Conservation (phyloP, 495 filamentous ascomycete species). For the Trichoderma gamsii region DNA sequence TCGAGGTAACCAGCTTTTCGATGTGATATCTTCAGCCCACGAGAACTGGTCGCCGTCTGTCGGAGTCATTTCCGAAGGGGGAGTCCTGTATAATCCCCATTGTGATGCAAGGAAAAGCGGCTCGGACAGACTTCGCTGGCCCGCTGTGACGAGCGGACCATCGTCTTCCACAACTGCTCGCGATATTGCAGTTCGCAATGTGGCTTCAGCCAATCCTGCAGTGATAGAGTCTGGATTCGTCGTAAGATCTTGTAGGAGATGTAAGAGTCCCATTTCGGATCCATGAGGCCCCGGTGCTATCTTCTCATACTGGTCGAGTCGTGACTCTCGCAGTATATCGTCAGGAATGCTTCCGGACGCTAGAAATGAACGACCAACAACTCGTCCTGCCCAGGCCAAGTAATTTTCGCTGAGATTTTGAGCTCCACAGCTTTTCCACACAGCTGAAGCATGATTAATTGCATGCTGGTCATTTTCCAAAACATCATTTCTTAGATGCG, state of each 20-base stretch:
- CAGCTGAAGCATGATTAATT: constrained; percentile 50
- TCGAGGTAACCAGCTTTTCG: constrained; percentile 56
- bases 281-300: constrained; percentile 31
- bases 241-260: constrained; percentile 61
- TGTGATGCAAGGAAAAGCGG: constrained; percentile 39
- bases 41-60: neutral
- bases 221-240: constrained; percentile 54
- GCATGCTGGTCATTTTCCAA: constrained; percentile 57
- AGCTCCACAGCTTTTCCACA: constrained; percentile 69
- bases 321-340: constrained; percentile 53
- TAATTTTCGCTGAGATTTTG: constrained; percentile 59
- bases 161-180: constrained; percentile 40
- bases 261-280: constrained; percentile 51
- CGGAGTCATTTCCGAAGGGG: constrained; percentile 36
- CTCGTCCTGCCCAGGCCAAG: constrained; percentile 73
- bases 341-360: constrained; percentile 59
- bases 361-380: constrained; percentile 78
- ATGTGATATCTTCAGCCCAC: constrained; percentile 8
- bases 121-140: constrained; percentile 38
- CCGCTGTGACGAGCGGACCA: constrained; percentile 42
- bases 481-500: constrained; percentile 52
- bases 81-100: constrained; percentile 43
- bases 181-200: constrained; percentile 64
- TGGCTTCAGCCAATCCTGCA: constrained; percentile 70
- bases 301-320: constrained; percentile 43